Conservation (phyloP, 2,329 filamentous ascomycete species). For the Aspergillus sp. region DNA sequence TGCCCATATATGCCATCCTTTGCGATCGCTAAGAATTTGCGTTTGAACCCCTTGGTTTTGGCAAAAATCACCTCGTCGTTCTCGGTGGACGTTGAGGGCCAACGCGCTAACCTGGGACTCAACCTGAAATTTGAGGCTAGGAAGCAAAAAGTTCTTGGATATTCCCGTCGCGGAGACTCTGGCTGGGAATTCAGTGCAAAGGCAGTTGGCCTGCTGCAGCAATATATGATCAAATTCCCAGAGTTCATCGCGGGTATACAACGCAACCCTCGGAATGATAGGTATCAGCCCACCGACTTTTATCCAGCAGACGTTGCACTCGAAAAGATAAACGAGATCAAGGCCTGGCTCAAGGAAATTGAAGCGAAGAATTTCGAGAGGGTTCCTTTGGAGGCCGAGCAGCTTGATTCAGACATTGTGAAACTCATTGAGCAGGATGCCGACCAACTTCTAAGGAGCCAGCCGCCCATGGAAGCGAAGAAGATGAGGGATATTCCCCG, state of each 20-base stretch:
- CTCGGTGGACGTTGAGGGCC: conserved; percentile 75
- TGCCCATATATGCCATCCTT: conserved; percentile 84
- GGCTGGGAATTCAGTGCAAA: conserved; percentile 96
- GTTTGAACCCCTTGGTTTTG: conserved; percentile 79
- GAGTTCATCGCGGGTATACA: conserved; percentile 92
- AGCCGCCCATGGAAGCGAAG: conserved; percentile 59
- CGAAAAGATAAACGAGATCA: conserved; percentile 87
- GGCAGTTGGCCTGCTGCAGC: conserved; percentile 74
- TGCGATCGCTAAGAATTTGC: conserved; percentile 78
- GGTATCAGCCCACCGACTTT: conserved; percentile 81
- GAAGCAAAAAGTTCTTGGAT: conserved; percentile 93
- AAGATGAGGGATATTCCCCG: conserved; percentile 80
- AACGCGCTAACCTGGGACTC: conserved; percentile 84
- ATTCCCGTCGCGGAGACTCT: conserved; percentile 78
- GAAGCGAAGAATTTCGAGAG: conserved; percentile 90
- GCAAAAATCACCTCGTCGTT: conserved; percentile 97
- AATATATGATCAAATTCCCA: conserved; percentile 92
- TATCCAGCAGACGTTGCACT: conserved; percentile 74
- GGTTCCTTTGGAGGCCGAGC: conserved; percentile 94
- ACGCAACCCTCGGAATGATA: conserved; percentile 78
- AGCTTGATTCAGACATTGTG: conserved; percentile 89
- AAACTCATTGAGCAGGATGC: conserved; percentile 75
- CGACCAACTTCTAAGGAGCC: conserved; percentile 59
- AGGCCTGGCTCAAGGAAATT: conserved; percentile 85
- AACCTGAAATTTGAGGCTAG: conserved; percentile 97